Evolutionary conservation across 257 asterid genomes (phyloP), one percentile per base, ranked within the genome.

Genomic region (Lavandula angustifolia): DNA sequence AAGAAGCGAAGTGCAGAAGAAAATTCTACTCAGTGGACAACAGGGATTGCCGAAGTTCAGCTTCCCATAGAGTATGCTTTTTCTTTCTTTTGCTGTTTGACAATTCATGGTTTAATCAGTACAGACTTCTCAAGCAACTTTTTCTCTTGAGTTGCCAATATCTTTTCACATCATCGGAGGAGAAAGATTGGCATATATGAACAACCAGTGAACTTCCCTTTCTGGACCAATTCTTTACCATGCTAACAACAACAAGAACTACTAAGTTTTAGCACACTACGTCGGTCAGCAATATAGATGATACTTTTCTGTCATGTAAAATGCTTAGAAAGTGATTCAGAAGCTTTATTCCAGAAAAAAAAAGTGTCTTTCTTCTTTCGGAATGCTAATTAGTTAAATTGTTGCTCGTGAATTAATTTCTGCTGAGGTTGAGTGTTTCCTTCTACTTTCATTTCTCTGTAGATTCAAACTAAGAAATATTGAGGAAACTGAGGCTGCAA

Each of bases 401-500:
- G 16, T 58, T 17, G 11, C 64, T 47, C 34, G 16, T 57, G 16
- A 14, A 11, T 40, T 52, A 63, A 54, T 27, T 55, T 64, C 43
- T 31, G 71, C 34, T 71, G 76, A 63, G 57, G 68, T 56, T 60
- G 64, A 47, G 50, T 68, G 47, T 51, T 47, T 67, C 59, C 47
- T 68, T 66, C 61, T 64, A 34, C 54, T 62, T 57, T 54, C 29
- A 53, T 61, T 69, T 46, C 56, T 61, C 51, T 71, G 74, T 85
- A 91, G 98, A 72, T 91, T 77, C 82, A 92, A 92, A 75, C 75
- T 92, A 62, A 85, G 73, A 80, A 92, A 92, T 69, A 92, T 92
- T 37, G 99, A 92, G 84, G 99, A 92, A 72, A 92, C 99, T 4
- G 99, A 92, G 85, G 99, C 97, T 38, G 99, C 99, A 4, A 92